Evolutionary conservation across 2,329 filamentous ascomycete genomes (phyloP).

Genomic region (Alternaria sp.): DNA sequence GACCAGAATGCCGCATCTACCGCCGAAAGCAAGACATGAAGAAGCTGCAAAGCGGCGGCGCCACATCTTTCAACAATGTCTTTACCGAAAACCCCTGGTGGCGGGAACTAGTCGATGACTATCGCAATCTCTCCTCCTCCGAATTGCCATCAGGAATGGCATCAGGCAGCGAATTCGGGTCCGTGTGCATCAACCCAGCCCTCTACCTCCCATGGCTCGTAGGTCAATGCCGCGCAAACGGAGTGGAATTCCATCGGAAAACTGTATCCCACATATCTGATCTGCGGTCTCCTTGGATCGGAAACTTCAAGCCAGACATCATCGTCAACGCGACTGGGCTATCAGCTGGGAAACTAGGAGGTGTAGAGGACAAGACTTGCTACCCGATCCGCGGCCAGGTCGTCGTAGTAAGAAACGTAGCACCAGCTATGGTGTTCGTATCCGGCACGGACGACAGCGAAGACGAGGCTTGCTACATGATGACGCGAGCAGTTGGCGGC

Average conservation of each 20-base stretch:
- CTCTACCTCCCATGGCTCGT: slow-evolving; percentile 86
- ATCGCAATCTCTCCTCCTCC: slow-evolving; percentile 52
- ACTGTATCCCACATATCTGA: slow-evolving; percentile 69
- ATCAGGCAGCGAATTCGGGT: slow-evolving; percentile 76
- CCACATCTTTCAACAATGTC: slow-evolving; percentile 49
- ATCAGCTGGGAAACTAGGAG: slow-evolving; percentile 74
- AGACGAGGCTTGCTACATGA: slow-evolving; percentile 77
- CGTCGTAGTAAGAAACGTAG: slow-evolving; percentile 80
- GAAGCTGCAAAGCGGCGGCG: slow-evolving; percentile 59
- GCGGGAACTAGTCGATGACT: background rate
- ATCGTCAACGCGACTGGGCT: slow-evolving; percentile 86
- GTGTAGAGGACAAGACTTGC: slow-evolving; percentile 76
- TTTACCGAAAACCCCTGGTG: slow-evolving; percentile 67
- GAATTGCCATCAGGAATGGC: slow-evolving; percentile 67
- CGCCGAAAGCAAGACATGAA: slow-evolving; percentile 4
- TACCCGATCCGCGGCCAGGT: slow-evolving; percentile 81
- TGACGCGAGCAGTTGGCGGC: slow-evolving; percentile 76
- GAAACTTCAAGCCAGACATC: slow-evolving; percentile 65
- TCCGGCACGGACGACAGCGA: slow-evolving; percentile 76
- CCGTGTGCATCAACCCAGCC: slow-evolving; percentile 87
- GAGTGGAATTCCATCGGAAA: slow-evolving; percentile 62
- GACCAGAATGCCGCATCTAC: background rate
- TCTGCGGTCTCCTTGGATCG: slow-evolving; percentile 63
- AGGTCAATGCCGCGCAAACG: slow-evolving; percentile 75
- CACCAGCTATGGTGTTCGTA: slow-evolving; percentile 69